A percentile compares a stretch with the other conserved stretches of the same genome.
Conservation (phyloP, 345 rosid species). For the Jatropha curcas region DNA sequence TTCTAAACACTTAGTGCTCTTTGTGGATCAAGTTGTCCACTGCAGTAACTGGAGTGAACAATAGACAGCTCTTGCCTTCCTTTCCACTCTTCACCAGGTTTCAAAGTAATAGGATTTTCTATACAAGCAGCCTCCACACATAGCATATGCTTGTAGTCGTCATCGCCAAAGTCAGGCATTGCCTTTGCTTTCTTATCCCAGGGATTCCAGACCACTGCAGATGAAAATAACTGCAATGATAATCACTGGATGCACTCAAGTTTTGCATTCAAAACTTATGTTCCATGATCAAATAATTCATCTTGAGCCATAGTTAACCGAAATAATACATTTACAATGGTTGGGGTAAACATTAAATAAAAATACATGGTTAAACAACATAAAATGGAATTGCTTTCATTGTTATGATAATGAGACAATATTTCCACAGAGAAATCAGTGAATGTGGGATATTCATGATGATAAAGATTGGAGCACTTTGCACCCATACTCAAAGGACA, state of each 20-base stretch:
- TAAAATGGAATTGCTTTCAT: not conserved
- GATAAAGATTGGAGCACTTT: not conserved
- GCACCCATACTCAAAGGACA: not conserved
- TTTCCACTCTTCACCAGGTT: constrained; percentile 57
- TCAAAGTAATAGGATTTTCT: constrained; percentile 78
- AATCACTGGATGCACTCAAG: not conserved
- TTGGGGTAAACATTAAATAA: not conserved
- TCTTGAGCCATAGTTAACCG: not conserved
- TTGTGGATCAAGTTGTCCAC: constrained; percentile 30
- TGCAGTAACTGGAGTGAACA: constrained; percentile 32
- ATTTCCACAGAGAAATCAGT: not conserved
- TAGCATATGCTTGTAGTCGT: constrained; percentile 54
- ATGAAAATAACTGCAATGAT: not conserved
- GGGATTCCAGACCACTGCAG: constrained; percentile 95
- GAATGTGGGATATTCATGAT: not conserved
- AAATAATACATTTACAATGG: not conserved
- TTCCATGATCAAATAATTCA: not conserved
- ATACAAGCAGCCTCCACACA: constrained; percentile 90
- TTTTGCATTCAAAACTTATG: not conserved
- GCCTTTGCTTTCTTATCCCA: constrained; percentile 94
- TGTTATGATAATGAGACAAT: not conserved
- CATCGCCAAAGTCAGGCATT: constrained; percentile 77
- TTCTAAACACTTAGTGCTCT: not conserved
- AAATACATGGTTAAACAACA: not conserved
- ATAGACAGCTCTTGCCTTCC: constrained; percentile 31